These are phyloP conservation scores for Dictyostelium citrinum DNA, from an alignment of 78 protist genomes.

Conservation along the genomic window DNA sequence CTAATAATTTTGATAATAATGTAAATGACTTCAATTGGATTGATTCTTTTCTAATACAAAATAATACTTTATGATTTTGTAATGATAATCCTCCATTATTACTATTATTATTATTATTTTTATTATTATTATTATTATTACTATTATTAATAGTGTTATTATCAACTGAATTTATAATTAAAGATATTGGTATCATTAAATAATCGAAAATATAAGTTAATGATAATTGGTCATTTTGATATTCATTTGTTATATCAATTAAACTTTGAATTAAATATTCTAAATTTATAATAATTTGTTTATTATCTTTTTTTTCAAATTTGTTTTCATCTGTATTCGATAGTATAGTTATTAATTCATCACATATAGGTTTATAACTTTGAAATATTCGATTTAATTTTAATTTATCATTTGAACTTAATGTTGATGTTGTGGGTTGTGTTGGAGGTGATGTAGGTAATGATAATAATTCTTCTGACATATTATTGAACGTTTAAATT, in stretches of 20 bases:
- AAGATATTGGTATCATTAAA: constrained; percentile 33
- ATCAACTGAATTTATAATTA: not conserved
- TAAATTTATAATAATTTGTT: not conserved
- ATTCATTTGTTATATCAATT: not conserved
- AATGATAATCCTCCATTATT: not conserved
- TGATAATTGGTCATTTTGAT: not conserved
- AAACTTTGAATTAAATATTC: not conserved
- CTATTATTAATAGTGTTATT: not conserved
- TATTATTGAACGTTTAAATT: not conserved
- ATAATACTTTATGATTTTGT: not conserved
- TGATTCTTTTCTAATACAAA: not conserved
- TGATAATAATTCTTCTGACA: not conserved
- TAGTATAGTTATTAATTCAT: constrained; percentile 3
- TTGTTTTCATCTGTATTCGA: not conserved
- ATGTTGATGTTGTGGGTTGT: not conserved
- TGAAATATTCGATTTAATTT: not conserved
- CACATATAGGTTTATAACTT: constrained; percentile 57
- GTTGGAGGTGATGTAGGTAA: not conserved
- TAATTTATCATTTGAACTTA: not conserved
- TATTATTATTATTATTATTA: not conserved
- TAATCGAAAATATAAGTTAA: constrained; percentile 12
- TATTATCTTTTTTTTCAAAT: not conserved
- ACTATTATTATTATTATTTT: not conserved
- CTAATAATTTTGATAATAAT: not conserved
- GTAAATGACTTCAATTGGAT: constrained; percentile 1